These are phyloP conservation scores for Pleurostoma richardsiae DNA, from an alignment of 2,329 filamentous ascomycete genomes.

Conservation along the genomic window DNA sequence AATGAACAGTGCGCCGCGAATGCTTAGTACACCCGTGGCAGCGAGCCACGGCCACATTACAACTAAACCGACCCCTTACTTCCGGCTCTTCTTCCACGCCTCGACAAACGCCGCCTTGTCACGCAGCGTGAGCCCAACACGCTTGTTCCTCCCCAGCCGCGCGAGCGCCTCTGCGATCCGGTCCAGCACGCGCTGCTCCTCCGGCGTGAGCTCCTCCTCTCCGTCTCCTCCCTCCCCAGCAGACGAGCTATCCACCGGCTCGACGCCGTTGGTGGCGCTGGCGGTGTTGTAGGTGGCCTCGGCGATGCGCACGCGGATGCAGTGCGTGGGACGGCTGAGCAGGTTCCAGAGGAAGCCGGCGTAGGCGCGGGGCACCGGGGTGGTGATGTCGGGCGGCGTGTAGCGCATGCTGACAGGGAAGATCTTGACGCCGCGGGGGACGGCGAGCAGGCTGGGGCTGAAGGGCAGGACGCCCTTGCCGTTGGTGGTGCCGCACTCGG, in stretches of 20 bases:
- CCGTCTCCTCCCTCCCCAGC: conserved; percentile 18
- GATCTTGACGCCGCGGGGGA: conserved; percentile 64
- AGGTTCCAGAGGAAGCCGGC: conserved; percentile 77
- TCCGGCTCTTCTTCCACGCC: conserved; percentile 48
- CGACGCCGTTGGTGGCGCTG: conserved; percentile 26
- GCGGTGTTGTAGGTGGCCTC: conserved; percentile 59
- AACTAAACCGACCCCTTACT: conserved; percentile 12
- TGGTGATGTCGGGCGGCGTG: conserved; percentile 83
- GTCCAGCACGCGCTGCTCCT: conserved; percentile 70
- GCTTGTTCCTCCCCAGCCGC: conserved; percentile 80
- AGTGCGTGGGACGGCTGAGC: conserved; percentile 78
- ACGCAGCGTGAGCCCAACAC: conserved; percentile 75
- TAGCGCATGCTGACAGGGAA: conserved; percentile 91
- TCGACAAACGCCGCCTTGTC: conserved; percentile 82
- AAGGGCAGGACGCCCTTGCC: conserved; percentile 84
- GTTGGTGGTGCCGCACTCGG: conserved; percentile 92
- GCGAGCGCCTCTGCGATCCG: conserved; percentile 80
- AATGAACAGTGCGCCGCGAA: too few species aligned
- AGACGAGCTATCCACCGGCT: conserved; percentile 8
- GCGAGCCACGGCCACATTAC: background rate
- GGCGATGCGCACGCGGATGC: conserved; percentile 85
- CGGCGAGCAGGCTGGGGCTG: conserved; percentile 68
- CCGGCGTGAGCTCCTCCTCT: conserved; percentile 31
- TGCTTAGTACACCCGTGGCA: too few species aligned
- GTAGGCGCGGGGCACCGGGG: conserved; percentile 75